phyloP scores from a whole-genome alignment of 305 asterid genomes.

The Fraxinus platypoda region DNA sequence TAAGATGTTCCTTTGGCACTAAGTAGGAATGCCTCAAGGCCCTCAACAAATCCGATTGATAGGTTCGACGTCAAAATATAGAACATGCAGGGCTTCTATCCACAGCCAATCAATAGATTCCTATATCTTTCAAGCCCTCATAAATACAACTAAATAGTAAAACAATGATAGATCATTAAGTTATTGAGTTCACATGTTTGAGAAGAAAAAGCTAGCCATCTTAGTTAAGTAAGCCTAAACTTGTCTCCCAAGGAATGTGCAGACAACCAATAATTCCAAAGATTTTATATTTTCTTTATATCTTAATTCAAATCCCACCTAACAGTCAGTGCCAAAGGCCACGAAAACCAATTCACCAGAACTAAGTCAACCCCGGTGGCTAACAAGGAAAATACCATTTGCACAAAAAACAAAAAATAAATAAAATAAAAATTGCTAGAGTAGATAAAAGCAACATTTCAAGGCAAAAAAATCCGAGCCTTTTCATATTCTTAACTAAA shows the following conservation, averaged over 20 bases:
- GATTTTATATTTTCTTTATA: neutral
- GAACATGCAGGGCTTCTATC: neutral
- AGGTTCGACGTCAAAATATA: neutral
- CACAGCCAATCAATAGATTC: neutral
- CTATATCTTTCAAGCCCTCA: neutral
- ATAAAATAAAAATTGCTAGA: neutral
- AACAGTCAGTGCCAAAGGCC: neutral
- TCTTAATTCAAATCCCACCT: neutral
- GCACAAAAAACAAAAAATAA: neutral
- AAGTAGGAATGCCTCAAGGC: neutral
- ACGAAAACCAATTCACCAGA: neutral
- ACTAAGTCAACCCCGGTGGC: neutral
- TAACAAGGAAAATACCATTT: neutral
- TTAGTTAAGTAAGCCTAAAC: neutral
- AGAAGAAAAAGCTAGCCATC: neutral
- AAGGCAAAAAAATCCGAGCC: neutral
- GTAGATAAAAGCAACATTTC: constrained; percentile 1
- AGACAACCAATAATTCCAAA: neutral
- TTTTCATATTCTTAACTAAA: constrained; percentile 21
- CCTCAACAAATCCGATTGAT: neutral
- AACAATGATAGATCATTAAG: neutral
- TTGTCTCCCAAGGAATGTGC: neutral
- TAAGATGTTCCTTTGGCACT: neutral
- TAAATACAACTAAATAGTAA: neutral
- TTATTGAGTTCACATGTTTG: neutral